Evolutionary conservation across 805 yeast species (phyloP).

Genomic region (Suhomyces faveliae): DNA sequence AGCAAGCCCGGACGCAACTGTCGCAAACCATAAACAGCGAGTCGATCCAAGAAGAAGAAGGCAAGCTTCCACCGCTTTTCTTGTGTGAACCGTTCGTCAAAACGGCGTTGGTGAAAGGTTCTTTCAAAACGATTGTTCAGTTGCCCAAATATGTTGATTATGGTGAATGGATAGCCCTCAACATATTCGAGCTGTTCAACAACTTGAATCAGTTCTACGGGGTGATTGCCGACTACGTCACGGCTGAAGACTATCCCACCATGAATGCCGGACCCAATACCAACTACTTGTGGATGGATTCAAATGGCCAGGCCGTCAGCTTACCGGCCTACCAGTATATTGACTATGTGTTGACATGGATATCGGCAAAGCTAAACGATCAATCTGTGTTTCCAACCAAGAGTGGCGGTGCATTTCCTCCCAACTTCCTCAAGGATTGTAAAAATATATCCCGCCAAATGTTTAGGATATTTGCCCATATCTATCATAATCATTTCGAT

Average conservation of each 20-base stretch:
- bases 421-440: constrained; percentile 75
- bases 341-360: constrained; percentile 89
- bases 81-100: constrained; percentile 90
- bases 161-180: constrained; percentile 95
- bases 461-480: constrained; percentile 94
- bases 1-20: constrained; percentile 11
- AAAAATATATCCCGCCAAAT: constrained; percentile 87
- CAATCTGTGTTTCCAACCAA: constrained; percentile 90
- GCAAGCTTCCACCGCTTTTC: constrained; percentile 53
- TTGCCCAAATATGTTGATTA: constrained; percentile 91
- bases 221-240: constrained; percentile 85
- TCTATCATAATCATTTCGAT: constrained; percentile 93
- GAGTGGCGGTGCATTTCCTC: constrained; percentile 86
- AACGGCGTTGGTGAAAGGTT: constrained; percentile 93
- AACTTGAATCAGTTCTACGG: constrained; percentile 87
- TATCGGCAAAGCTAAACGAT: constrained; percentile 81
- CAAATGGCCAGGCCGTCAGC: constrained; percentile 70
- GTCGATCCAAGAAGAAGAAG: neutral
- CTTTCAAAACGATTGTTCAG: constrained; percentile 92
- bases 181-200: constrained; percentile 84
- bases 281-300: constrained; percentile 88
- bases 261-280: constrained; percentile 96
- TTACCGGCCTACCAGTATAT: constrained; percentile 92
- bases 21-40: constrained; percentile 8
- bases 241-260: constrained; percentile 84